Base-by-base conservation (phyloP, 495 filamentous ascomycete species). In the Aspergillus avenaceus region DNA sequence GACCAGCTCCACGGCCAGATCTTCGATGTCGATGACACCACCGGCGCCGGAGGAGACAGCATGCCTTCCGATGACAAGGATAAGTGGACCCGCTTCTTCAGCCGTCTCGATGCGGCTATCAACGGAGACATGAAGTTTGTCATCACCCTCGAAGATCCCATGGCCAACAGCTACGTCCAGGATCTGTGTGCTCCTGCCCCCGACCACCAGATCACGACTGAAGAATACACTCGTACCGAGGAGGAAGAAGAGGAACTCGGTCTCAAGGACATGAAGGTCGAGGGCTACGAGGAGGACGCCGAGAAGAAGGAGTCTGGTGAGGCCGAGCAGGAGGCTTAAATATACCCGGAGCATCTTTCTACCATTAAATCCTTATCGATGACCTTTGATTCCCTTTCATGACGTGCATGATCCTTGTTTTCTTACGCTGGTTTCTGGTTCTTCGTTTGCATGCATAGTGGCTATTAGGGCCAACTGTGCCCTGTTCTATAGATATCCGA, bases 211-310 rank as follows among this genome's bases (percentile, higher is more conserved):
- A 81, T 98, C 58, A 81, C 73, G 16, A 77, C 80, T 3, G 90
- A 90, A 65, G 91, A 96, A 28, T 97, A 97, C 62, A 82, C 85
- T 40, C 78, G 93, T 52, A 95, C 91, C 1, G 82, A 84, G 0
- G 85, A 96, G 66, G 95, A 97, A 64, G 85, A 93, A 64, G 95
- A 97, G 55, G 86, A 96, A 27, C 72, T 98, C 18, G 93, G 93
- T 0, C 70, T 97, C 55, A 80, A 67, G 32, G 92, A 97, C 60
- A 97, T 98, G 84, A 95, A 91, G 76, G 85, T 84, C 0, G 90
- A 96, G 62, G 84, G 82, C 0, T 97, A 97, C 70, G 89, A 86
- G 61, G 73, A 80, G 37, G 80, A 79, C 56, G 53, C 36, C 1
- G 58, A 72, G 50, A 53, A 64, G 24, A 47, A 62, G 36, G 41